These are phyloP conservation scores for Aegilops longissima DNA, from an alignment of 176 grass and related monocot species.

Conservation along the genomic window DNA sequence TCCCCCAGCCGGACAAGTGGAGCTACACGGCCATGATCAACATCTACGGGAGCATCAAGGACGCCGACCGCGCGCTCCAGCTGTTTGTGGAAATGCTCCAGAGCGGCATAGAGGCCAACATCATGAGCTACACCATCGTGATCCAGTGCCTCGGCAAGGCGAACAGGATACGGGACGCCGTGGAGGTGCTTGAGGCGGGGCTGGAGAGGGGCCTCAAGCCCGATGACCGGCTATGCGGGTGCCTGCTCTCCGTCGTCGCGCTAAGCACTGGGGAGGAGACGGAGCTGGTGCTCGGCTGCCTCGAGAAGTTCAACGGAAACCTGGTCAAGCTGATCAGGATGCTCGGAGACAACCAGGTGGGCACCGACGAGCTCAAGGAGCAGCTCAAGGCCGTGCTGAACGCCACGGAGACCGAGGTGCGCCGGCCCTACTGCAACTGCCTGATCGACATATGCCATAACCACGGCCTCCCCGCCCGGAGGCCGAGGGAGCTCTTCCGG, in stretches of 20 bases:
- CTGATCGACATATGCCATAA: slow-evolving; percentile 85
- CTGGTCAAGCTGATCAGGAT: slow-evolving; percentile 61
- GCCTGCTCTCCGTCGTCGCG: slow-evolving; percentile 71
- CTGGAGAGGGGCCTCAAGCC: slow-evolving; percentile 52
- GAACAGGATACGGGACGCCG: slow-evolving; percentile 45
- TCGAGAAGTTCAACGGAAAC: slow-evolving; percentile 60
- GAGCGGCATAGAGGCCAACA: slow-evolving; percentile 52
- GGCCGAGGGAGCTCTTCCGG: slow-evolving; percentile 59
- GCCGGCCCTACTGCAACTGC: slow-evolving; percentile 91
- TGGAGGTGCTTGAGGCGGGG: slow-evolving; percentile 48
- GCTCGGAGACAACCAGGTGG: slow-evolving; percentile 36
- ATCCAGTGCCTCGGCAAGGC: slow-evolving; percentile 86
- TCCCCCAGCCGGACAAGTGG: slow-evolving; percentile 67
- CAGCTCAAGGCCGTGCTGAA: slow-evolving; percentile 51
- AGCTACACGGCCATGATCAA: slow-evolving; percentile 96
- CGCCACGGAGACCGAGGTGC: slow-evolving; percentile 36
- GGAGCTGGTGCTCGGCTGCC: slow-evolving; percentile 48
- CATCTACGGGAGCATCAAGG: slow-evolving; percentile 67
- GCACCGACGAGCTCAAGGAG: slow-evolving; percentile 34
- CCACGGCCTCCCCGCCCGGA: slow-evolving; percentile 45
- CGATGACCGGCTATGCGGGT: slow-evolving; percentile 73
- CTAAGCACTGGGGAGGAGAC: slow-evolving; percentile 51
- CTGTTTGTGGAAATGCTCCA: slow-evolving; percentile 76
- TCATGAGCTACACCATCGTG: slow-evolving; percentile 91
- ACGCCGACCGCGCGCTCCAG: slow-evolving; percentile 52